Conservation (phyloP, 768 basidiomycete species). For the Pleurotus sapidus region DNA sequence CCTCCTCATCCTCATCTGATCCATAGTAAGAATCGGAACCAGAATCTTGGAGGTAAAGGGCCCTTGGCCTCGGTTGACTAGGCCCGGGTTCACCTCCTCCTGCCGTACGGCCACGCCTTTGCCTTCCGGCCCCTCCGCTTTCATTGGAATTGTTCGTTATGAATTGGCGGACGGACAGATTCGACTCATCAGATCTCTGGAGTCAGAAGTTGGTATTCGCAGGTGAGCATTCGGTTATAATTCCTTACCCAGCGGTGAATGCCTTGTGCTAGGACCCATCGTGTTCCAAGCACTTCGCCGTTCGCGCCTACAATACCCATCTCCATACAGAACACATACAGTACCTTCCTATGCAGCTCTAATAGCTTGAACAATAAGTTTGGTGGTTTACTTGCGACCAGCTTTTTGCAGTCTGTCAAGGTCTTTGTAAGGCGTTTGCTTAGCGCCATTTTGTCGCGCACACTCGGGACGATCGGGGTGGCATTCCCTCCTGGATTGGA, state of each 20-base stretch:
- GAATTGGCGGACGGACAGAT: background rate
- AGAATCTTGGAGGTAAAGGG: too few relatives aligned
- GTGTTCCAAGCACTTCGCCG: background rate
- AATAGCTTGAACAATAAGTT: background rate
- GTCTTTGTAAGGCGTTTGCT: background rate
- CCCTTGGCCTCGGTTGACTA: too few relatives aligned
- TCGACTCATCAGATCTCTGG: background rate
- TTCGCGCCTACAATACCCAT: background rate
- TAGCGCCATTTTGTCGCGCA: background rate
- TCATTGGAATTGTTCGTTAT: too few relatives aligned
- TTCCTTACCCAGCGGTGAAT: background rate
- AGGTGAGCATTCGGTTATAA: background rate
- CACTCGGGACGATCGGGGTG: background rate
- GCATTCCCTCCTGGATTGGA: background rate
- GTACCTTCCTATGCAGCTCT: background rate
- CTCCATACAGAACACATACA: background rate
- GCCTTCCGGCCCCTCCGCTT: too few relatives aligned
- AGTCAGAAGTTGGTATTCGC: too few relatives aligned
- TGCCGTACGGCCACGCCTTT: too few relatives aligned
- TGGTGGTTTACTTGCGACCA: background rate
- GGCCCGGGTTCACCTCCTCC: too few relatives aligned
- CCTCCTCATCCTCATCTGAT: too few relatives aligned
- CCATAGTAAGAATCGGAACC: too few relatives aligned
- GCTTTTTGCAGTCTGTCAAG: background rate
- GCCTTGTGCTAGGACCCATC: background rate